phyloP scores from a whole-genome alignment of 352 stramenopile genomes.

The Pythium sp. region DNA sequence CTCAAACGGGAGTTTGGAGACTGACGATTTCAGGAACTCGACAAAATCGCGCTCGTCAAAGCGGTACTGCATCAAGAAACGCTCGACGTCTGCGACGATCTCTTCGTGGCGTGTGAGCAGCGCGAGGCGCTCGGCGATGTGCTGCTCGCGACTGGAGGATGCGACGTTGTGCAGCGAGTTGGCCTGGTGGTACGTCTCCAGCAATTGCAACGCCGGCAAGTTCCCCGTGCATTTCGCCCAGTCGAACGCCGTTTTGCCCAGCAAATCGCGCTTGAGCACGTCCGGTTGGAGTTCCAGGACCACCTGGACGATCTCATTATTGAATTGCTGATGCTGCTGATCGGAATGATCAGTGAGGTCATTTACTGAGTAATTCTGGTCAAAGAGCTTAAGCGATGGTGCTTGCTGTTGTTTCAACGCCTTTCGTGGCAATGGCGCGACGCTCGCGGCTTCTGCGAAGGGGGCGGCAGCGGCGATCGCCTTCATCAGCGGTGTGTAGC shows the following conservation, averaged over 20 bases:
- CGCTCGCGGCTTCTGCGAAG: constrained; percentile 15
- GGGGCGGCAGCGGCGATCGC: constrained; percentile 47
- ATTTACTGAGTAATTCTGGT: not conserved
- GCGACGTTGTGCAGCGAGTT: constrained; percentile 37
- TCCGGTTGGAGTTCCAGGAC: constrained; percentile 44
- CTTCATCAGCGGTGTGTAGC: constrained; percentile 78
- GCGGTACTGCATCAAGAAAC: constrained; percentile 32
- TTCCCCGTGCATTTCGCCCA: constrained; percentile 64
- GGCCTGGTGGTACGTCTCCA: constrained; percentile 33
- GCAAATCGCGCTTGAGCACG: constrained; percentile 35
- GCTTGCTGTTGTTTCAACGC: not conserved
- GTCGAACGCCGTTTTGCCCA: constrained; percentile 60
- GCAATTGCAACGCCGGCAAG: constrained; percentile 22
- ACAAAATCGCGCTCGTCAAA: constrained; percentile 41
- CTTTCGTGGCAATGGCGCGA: not conserved
- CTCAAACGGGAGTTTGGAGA: constrained; percentile 16
- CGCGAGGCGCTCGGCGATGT: constrained; percentile 33
- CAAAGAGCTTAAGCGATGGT: not conserved
- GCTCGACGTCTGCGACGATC: constrained; percentile 22
- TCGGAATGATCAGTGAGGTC: not conserved
- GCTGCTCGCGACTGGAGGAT: constrained; percentile 30
- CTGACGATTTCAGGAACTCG: constrained; percentile 25
- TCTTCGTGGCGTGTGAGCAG: constrained; percentile 37
- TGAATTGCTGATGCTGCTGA: constrained; percentile 21
- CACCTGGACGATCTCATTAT: constrained; percentile 46